Conservation (phyloP, 495 filamentous ascomycete species). For the Letharia columbiana region DNA sequence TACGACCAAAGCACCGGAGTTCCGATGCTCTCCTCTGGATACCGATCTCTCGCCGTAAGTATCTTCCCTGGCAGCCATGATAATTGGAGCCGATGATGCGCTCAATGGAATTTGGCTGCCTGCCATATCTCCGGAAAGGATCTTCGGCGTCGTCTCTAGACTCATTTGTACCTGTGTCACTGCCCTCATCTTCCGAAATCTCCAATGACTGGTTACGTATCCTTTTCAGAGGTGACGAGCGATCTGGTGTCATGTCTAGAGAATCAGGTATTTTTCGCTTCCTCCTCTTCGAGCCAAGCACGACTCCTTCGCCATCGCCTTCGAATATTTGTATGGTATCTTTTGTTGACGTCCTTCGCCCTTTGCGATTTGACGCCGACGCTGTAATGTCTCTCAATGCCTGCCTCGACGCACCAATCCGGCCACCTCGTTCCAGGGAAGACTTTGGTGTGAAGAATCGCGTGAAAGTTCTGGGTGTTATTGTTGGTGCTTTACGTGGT, state of each 20-base stretch:
- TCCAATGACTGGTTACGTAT: slow-evolving; percentile 15
- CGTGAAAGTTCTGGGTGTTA: slow-evolving; percentile 67
- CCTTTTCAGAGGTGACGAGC: slow-evolving; percentile 25
- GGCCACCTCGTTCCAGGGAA: slow-evolving; percentile 34
- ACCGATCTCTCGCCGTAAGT: slow-evolving; percentile 23
- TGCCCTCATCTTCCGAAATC: slow-evolving; percentile 12
- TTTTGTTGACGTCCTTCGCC: slow-evolving; percentile 17
- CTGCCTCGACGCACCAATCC: slow-evolving; percentile 48
- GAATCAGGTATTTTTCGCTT: slow-evolving; percentile 36
- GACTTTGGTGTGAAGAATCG: slow-evolving; percentile 72
- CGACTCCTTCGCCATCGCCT: slow-evolving; percentile 19
- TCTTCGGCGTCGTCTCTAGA: slow-evolving; percentile 10
- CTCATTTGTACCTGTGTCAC: not conserved
- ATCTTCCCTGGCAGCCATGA: slow-evolving; percentile 10
- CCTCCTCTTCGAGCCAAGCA: slow-evolving; percentile 27
- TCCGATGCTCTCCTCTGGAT: slow-evolving; percentile 4
- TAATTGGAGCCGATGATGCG: slow-evolving; percentile 11
- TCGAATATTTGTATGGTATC: slow-evolving; percentile 34
- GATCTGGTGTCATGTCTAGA: slow-evolving; percentile 24
- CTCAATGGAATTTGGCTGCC: not conserved
- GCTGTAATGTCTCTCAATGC: slow-evolving; percentile 64
- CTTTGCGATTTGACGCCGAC: slow-evolving; percentile 50
- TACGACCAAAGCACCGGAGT: not conserved
- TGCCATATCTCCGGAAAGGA: slow-evolving; percentile 1
- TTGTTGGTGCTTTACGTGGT: slow-evolving; percentile 43